Conservation (phyloP, 2,329 filamentous ascomycete species). For the Domatiomyces globalis region DNA sequence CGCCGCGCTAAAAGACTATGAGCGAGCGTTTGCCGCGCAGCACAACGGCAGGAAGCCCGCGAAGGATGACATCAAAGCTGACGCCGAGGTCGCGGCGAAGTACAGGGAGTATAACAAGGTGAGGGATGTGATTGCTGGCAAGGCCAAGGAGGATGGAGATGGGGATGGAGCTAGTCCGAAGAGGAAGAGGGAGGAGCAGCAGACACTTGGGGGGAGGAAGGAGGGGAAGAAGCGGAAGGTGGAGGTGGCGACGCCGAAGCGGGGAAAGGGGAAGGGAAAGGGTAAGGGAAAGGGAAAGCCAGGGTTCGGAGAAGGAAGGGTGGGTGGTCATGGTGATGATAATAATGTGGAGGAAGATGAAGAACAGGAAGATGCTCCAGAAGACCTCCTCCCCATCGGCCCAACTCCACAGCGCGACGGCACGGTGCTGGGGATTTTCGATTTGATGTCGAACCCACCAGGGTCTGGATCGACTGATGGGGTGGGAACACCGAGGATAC, state of each 20-base stretch:
- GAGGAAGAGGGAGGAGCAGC: not conserved
- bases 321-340: too few relatives aligned
- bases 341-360: not conserved
- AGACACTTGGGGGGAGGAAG: too few relatives aligned
- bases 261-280: too few relatives aligned
- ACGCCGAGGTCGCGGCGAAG: conserved; percentile 32
- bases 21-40: conserved; percentile 30
- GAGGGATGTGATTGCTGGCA: conserved; percentile 21
- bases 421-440: conserved; percentile 34
- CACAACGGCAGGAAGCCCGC: conserved; percentile 32
- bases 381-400: conserved; percentile 23
- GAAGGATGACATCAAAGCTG: conserved; percentile 35
- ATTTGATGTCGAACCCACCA: conserved; percentile 29
- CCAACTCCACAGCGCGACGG: conserved; percentile 37
- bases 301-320: not conserved
- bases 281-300: not conserved
- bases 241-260: too few relatives aligned
- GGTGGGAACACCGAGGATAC: conserved; percentile 15
- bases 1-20: conserved; percentile 34
- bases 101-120: conserved; percentile 35
- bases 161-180: not conserved
- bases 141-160: conserved; percentile 1
- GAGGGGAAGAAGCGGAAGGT: too few relatives aligned
- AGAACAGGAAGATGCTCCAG: conserved; percentile 6
- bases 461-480: conserved; percentile 22